These are phyloP conservation scores for Skeletonema potamos DNA, from an alignment of 108 stramenopile genomes.

Conservation along the genomic window DNA sequence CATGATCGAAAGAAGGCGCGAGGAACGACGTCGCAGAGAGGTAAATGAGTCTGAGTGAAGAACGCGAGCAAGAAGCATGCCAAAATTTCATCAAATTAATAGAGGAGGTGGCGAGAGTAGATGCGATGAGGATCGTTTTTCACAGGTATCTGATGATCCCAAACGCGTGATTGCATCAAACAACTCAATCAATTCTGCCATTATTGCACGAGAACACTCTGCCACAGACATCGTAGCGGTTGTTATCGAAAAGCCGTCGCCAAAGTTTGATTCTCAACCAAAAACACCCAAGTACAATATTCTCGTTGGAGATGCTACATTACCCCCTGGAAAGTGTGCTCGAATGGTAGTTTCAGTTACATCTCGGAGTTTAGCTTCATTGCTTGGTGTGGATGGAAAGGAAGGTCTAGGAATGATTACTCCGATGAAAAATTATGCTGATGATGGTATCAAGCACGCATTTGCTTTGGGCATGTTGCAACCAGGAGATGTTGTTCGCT, in stretches of 20 bases:
- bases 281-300: conserved; percentile 3
- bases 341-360: conserved; percentile 11
- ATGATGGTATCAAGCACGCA: not conserved
- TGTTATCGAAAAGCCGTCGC: not conserved
- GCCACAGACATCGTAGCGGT: conserved; percentile 31
- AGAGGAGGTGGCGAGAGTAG: not conserved
- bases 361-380: not conserved
- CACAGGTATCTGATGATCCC: conserved; percentile 8
- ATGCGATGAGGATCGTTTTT: conserved; percentile 23
- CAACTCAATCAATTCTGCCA: not conserved
- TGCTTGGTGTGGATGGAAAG: conserved; percentile 2
- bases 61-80: conserved; percentile 2
- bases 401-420: not conserved
- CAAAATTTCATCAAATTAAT: conserved; percentile 5
- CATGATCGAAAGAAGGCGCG: conserved; percentile 38
- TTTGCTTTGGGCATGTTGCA: conserved; percentile 3
- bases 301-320: conserved; percentile 23
- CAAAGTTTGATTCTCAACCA: not conserved
- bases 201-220: not conserved
- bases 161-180: not conserved
- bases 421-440: not conserved
- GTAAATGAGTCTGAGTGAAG: not conserved
- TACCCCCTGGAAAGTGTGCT: conserved; percentile 29
- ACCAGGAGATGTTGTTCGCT: conserved; percentile 41
- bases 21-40: conserved; percentile 2